Conservation (phyloP, 257 asterid species). For the Lycium barbarum region DNA sequence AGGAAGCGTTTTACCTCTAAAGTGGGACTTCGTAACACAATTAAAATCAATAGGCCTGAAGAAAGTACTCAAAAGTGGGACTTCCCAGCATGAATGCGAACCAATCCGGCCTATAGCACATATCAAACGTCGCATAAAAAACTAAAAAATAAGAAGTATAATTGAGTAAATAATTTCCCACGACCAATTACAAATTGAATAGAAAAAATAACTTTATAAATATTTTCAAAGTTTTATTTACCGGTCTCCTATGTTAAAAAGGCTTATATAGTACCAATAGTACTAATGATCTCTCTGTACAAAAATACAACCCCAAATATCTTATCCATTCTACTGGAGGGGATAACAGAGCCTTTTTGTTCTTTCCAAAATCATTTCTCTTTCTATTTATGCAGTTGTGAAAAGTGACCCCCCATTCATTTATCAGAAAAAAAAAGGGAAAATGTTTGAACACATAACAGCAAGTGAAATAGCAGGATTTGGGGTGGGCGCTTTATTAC, state of each 20-base stretch:
- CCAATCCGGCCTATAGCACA: no score
- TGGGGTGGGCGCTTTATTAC: conserved; percentile 79
- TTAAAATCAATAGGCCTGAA: no score
- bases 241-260: neutral
- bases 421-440: neutral
- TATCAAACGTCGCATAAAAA: no score
- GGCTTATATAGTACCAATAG: no score
- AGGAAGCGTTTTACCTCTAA: no score
- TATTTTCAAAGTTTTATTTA: neutral
- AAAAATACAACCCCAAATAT: neutral
- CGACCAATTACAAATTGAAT: neutral
- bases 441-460: conserved; percentile 86
- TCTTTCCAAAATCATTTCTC: neutral
- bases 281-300: no score
- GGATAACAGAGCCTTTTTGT: neutral
- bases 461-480: conserved; percentile 89
- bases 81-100: no score
- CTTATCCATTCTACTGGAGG: conserved; percentile 8
- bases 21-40: no score
- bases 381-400: neutral
- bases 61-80: no score
- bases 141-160: no score
- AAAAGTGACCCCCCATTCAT: no score
- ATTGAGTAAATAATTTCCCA: neutral
- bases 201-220: neutral